Conservation (phyloP, 1,139 yeast genomes). For the Suhomyces chickasaworum region DNA sequence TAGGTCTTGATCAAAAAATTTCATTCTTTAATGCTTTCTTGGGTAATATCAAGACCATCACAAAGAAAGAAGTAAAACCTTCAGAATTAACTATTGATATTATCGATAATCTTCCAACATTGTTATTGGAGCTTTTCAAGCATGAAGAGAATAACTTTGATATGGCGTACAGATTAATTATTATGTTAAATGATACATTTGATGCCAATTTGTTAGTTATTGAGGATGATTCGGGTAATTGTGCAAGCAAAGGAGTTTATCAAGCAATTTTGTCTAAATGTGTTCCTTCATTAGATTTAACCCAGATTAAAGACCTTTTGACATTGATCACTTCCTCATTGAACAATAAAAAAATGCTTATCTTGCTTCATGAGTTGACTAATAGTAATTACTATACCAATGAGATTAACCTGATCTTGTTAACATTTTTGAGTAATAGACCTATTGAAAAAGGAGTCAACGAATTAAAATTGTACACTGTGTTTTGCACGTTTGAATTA, state of each 20-base stretch:
- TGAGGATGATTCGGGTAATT: conserved; percentile 1
- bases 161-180: conserved; percentile 22
- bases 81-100: conserved; percentile 35
- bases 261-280: conserved; percentile 16
- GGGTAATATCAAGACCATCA: conserved; percentile 27
- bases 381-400: conserved; percentile 1
- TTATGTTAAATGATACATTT: conserved; percentile 35
- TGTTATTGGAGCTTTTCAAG: conserved; percentile 27
- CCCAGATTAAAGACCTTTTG: conserved; percentile 26
- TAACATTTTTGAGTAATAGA: conserved; percentile 23
- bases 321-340: conserved; percentile 26
- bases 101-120: conserved; percentile 33
- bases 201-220: conserved; percentile 22
- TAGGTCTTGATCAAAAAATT: conserved; percentile 31
- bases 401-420: conserved; percentile 20
- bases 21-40: conserved; percentile 29
- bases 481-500: conserved; percentile 27
- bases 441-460: conserved; percentile 19
- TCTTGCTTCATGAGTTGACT: conserved; percentile 22
- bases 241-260: conserved; percentile 5
- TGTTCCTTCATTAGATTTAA: conserved; percentile 16
- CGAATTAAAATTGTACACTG: conserved; percentile 30
- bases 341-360: conserved; percentile 25
- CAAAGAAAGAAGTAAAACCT: conserved; percentile 32
- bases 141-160: conserved; percentile 22